Evolutionary conservation across 768 basidiomycete genomes (phyloP).

Genomic region (Podaxis sp.): DNA sequence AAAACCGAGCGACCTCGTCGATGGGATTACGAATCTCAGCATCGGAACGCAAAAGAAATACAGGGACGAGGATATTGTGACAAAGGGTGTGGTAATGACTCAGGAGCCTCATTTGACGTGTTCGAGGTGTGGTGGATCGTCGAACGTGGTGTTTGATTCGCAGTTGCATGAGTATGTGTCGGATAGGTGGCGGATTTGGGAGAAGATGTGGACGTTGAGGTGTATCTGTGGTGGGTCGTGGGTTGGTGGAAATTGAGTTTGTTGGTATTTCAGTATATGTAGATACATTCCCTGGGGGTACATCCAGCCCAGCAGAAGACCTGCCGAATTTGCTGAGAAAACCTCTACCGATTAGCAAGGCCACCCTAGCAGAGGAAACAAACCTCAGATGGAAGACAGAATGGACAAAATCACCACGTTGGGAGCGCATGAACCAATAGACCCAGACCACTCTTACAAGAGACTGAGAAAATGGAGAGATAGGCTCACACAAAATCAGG

Average conservation of each 20-base stretch:
- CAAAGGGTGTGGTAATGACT: conserved; percentile 48
- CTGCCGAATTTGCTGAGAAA: no score
- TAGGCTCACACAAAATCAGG: no score
- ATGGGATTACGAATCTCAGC: conserved; percentile 46
- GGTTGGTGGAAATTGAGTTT: conserved; percentile 19
- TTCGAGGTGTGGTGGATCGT: conserved; percentile 59
- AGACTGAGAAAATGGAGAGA: no score
- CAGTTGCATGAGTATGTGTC: conserved; percentile 23
- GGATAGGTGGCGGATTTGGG: conserved; percentile 57
- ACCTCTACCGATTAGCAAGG: no score
- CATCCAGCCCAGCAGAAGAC: no score
- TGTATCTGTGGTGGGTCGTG: conserved; percentile 76
- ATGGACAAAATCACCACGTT: no score
- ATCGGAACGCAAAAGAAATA: conserved; percentile 28
- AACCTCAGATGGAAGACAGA: no score
- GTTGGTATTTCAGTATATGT: not conserved
- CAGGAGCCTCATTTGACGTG: conserved; percentile 40
- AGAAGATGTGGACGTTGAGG: conserved; percentile 49
- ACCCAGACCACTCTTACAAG: no score
- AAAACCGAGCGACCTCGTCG: conserved; percentile 66
- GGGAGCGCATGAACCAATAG: no score
- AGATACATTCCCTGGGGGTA: not conserved
- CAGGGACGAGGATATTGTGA: conserved; percentile 57
- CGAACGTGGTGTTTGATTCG: conserved; percentile 34
- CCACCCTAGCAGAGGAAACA: no score